Evolutionary conservation across 192 early-diverging fungal species (phyloP).

Genomic region (Dispira simplex): DNA sequence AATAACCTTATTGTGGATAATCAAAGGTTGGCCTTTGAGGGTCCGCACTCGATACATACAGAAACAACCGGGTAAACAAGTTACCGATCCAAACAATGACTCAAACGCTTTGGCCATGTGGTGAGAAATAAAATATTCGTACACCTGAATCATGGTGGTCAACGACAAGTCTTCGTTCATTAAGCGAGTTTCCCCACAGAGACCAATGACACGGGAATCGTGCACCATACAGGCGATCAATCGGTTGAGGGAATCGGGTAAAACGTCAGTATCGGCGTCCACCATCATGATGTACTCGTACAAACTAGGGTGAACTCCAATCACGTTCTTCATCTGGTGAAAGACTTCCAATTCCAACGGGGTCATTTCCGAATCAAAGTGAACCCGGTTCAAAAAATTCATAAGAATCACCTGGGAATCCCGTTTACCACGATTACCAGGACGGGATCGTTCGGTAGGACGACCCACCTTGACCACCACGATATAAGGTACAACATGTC

Average conservation of each 20-base stretch:
- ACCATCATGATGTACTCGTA: conserved; percentile 71
- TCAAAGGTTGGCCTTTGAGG: conserved; percentile 50
- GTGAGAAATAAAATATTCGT: conserved; percentile 85
- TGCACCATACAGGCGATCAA: conserved; percentile 72
- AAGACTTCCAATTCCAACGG: conserved; percentile 93
- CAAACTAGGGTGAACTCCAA: conserved; percentile 70
- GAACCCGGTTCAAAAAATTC: conserved; percentile 82
- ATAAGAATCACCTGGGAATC: conserved; percentile 95
- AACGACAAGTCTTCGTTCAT: conserved; percentile 80
- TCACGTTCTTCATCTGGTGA: conserved; percentile 93
- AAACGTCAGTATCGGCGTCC: conserved; percentile 71
- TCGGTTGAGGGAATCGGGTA: conserved; percentile 72
- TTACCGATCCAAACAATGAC: conserved; percentile 66
- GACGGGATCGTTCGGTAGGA: conserved; percentile 64
- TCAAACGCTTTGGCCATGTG: conserved; percentile 83
- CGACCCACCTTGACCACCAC: conserved; percentile 91
- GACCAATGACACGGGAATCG: conserved; percentile 65
- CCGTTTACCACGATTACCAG: conserved; percentile 94
- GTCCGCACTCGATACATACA: conserved; percentile 73
- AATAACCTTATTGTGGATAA: conserved; percentile 66
- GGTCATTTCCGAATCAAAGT: conserved; percentile 79
- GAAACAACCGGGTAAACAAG: conserved; percentile 74
- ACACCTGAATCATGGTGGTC: conserved; percentile 96
- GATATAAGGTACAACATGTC: conserved; percentile 82
- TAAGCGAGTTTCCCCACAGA: conserved; percentile 90